Base-by-base conservation (phyloP, 139 green algal genomes). In the Chlamydomonas sp. region DNA sequence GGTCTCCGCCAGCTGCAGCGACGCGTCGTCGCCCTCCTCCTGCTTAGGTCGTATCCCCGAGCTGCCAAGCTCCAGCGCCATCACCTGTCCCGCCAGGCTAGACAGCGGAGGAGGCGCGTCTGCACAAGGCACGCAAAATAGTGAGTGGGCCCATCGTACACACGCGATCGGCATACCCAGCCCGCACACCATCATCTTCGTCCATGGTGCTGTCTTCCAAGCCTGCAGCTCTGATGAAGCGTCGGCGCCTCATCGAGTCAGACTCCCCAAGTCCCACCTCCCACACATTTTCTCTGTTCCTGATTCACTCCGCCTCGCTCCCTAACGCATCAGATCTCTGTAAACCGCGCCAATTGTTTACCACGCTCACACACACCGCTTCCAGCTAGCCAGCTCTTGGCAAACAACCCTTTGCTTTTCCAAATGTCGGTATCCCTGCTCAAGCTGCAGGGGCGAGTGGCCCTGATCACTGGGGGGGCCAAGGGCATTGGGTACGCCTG, bases 401-500 rank as follows among this genome's bases (percentile, higher is more conserved):
- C 16, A 54, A 26, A 54, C 43, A 54, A 26, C 43, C 43, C 13
- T 54, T 54, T 54, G 16, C 16, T 54, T 54, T 16, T 54, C 13
- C 13, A 54, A 54, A 16, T 54, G 43, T 26, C 16, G 13, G 16
- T 54, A 26, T 26, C 59, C 16, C 10, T 33, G 33, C 49, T 58
- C 5, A 57, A 58, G 0, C 73, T 79, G 1, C 1, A 39, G 3
- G 73, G 61, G 3, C 67, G 70, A 29, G 70, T 77, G 1, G 70
- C 75, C 6, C 43, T 81, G 16, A 61, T 80, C 8, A 84, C 79
- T 60, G 88, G 88, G 4, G 83, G 67, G 22, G 83, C 83, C 0
- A 78, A 74, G 57, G 90, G 90, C 43, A 94, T 97, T 10, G 91
- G 91, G 16, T 74, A 81, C 2, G 91, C 88, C 0, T 90, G 85